Percentiles rank a stretch among this genome's conserved stretches.
These are phyloP conservation scores for Pinus albicaulis DNA, from an alignment of 75 land plant species.

Conservation along the genomic window DNA sequence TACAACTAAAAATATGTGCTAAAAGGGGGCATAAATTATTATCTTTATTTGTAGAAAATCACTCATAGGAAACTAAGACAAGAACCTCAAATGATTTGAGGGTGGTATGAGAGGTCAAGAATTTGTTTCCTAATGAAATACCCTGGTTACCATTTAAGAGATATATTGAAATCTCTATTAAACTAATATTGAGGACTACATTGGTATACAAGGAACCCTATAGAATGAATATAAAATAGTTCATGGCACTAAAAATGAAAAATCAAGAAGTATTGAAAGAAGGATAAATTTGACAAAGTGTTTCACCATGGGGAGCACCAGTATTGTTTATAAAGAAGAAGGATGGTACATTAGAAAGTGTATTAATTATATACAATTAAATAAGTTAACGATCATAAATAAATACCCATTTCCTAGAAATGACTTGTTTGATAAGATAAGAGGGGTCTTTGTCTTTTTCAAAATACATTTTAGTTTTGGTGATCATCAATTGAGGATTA, in stretches of 20 bases:
- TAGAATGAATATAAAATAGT: not conserved
- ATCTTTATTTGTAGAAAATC: not conserved
- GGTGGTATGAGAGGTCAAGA: not conserved
- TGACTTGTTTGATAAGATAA: not conserved
- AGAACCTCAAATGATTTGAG: not conserved
- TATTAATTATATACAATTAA: no score
- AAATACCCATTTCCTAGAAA: no score
- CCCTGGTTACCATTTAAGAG: not conserved
- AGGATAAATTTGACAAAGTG: not conserved
- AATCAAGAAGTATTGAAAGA: not conserved
- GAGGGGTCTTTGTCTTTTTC: not conserved
- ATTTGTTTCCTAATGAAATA: no score
- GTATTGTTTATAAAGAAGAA: no score
- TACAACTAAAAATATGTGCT: no score
- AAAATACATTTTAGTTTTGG: not conserved
- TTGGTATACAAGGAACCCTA: not conserved
- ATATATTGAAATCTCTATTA: not conserved
- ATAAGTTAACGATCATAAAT: no score
- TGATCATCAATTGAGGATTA: not conserved
- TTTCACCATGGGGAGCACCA: no score
- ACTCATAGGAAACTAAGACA: not conserved
- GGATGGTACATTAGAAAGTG: no score
- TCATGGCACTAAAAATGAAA: not conserved
- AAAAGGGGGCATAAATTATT: not conserved
- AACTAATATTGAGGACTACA: not conserved